Base-by-base conservation (phyloP, 768 basidiomycete species). In the Mycena rosella region DNA sequence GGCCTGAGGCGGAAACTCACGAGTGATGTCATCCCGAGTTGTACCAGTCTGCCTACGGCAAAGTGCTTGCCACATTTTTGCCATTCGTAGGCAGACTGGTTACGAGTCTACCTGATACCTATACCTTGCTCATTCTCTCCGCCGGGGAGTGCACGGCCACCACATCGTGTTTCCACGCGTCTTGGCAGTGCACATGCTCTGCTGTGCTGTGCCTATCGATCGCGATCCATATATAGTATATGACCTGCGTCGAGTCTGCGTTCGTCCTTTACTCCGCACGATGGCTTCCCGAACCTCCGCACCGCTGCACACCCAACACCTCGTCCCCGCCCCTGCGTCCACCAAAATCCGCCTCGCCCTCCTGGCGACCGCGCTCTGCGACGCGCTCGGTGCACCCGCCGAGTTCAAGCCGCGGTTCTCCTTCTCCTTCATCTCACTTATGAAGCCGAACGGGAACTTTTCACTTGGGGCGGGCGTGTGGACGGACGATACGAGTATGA, bases 401-500 rank as follows among this genome's bases (percentile, higher is more conserved):
- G 84, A 85, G 72, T 82, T 83, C 71, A 76, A 77, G 7, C 9
- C 22, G 17, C 81, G 84, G 22, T 83, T 79, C 61, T 69, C 78
- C 14, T 84, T 83, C 73, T 70, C 76, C 9, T 74, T 82, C 48
- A 62, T 83, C 54, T 73, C 73, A 8, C 62, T 73, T 18, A 85
- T 84, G 82, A 65, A 67, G 7, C 79, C 79, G 18, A 86, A 84
- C 69, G 45, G 71, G 1, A 82, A 78, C 48, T 85, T 84, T 14
- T 8, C 30, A 0, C 51, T 53, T 47, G 22, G 73, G 0, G 68
- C 79, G 4, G 84, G 85, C 4, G 77, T 81, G 26, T 86, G 84
- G 84, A 85, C 84, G 13, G 85, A 86, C 73, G 84, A 85, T 65
- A 85, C 84, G 2, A 82, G 81, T 36, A 84, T 83, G 83, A 78